Conservation (phyloP, 306 rosid species). For the Fragaria ananassa region DNA sequence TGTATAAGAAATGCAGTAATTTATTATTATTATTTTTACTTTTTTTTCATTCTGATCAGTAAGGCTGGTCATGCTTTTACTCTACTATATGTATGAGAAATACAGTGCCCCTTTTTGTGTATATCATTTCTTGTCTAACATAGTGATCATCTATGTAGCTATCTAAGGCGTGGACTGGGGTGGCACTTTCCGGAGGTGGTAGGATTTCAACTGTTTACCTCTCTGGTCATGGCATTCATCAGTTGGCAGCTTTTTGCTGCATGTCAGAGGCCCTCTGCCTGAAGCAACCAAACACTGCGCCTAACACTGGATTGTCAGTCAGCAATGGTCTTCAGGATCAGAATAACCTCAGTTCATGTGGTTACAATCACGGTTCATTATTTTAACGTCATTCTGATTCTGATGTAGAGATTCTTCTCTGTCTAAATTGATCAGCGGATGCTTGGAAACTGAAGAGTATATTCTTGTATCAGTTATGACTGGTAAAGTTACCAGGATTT, state of each 20-base stretch:
- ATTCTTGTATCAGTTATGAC: background rate
- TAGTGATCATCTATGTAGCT: constrained; percentile 53
- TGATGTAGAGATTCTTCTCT: constrained; percentile 12
- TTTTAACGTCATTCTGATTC: background rate
- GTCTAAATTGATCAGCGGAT: constrained; percentile 8
- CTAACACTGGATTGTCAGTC: background rate
- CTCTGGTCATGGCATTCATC: constrained; percentile 80
- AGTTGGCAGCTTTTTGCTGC: constrained; percentile 92
- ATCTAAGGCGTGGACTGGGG: constrained; percentile 83
- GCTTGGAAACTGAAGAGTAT: background rate
- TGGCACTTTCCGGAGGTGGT: constrained; percentile 93
- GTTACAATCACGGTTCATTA: background rate
- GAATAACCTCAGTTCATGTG: background rate
- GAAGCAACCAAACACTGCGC: constrained; percentile 26
- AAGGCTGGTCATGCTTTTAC: background rate
- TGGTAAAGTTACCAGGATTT: constrained; percentile 1
- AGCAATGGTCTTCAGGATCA: constrained; percentile 8
- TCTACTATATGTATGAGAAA: background rate
- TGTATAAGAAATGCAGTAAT: background rate
- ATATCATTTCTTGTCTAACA: constrained; percentile 12
- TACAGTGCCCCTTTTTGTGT: constrained; percentile 1
- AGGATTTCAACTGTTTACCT: constrained; percentile 82
- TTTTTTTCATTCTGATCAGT: background rate
- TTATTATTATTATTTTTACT: no score
- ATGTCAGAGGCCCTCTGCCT: constrained; percentile 84